These are phyloP conservation scores for Drechslerella stenobrocha DNA, from an alignment of 2,329 filamentous ascomycete genomes.

Conservation along the genomic window DNA sequence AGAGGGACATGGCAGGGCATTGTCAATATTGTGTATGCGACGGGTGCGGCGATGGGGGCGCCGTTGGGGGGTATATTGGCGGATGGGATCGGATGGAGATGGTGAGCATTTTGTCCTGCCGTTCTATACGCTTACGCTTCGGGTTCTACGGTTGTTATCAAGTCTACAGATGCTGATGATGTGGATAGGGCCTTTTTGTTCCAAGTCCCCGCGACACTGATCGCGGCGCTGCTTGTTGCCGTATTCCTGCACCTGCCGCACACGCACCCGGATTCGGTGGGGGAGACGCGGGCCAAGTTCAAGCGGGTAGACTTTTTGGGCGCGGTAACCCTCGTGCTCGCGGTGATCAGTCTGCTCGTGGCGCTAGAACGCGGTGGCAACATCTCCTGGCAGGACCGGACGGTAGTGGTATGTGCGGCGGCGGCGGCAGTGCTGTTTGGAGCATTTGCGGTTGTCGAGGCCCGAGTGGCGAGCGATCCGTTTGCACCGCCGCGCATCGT, in stretches of 20 bases:
- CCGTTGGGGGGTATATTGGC: conserved; percentile 72
- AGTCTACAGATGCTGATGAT: no score
- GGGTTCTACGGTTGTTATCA: no score
- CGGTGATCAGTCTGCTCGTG: conserved; percentile 68
- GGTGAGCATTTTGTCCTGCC: no score
- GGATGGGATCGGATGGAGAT: conserved; percentile 74
- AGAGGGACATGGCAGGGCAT: conserved; percentile 74
- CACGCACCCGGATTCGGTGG: conserved; percentile 64
- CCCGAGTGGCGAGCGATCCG: conserved; percentile 68
- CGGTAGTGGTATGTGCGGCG: conserved; percentile 64
- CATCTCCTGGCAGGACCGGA: conserved; percentile 65
- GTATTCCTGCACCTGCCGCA: conserved; percentile 65
- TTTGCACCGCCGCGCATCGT: conserved; percentile 76
- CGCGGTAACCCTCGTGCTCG: conserved; percentile 66
- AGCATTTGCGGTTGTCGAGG: conserved; percentile 71
- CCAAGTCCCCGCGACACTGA: conserved; percentile 69
- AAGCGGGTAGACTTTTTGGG: conserved; percentile 73
- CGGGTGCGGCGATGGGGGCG: conserved; percentile 69
- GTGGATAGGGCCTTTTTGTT: conserved; percentile 67
- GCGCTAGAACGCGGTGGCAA: conserved; percentile 76
- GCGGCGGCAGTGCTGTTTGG: conserved; percentile 65
- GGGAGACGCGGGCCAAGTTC: conserved; percentile 62
- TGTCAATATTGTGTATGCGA: conserved; percentile 72
- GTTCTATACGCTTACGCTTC: conserved; percentile 53
- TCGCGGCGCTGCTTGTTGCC: conserved; percentile 68